phyloP scores from a whole-genome alignment of 2,329 filamentous ascomycete species.

The Hansfordia pulvinata region DNA sequence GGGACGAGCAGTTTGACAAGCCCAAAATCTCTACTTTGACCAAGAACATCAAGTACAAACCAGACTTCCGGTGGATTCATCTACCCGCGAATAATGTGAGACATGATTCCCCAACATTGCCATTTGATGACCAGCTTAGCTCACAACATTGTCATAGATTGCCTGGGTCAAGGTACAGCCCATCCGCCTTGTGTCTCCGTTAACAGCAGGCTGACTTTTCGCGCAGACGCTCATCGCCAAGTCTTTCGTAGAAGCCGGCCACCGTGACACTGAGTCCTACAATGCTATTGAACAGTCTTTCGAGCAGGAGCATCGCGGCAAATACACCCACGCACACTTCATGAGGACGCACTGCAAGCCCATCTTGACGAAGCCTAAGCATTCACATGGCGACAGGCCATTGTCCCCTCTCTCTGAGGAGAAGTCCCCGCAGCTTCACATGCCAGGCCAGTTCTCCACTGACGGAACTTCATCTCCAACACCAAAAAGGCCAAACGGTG shows the following conservation, averaged over 20 bases:
- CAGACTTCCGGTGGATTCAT: constrained; percentile 38
- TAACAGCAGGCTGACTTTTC: constrained; percentile 6
- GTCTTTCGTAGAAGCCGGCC: constrained; percentile 48
- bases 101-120: constrained; percentile 1
- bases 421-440: constrained; percentile 9
- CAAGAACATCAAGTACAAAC: constrained; percentile 28
- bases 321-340: constrained; percentile 43
- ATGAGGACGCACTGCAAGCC: constrained; percentile 46
- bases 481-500: too few relatives aligned
- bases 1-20: constrained; percentile 28
- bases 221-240: constrained; percentile 41
- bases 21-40: constrained; percentile 31
- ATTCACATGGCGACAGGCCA: constrained; percentile 17
- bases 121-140: constrained; percentile 3
- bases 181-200: constrained; percentile 1
- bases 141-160: constrained; percentile 23
- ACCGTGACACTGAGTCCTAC: constrained; percentile 48
- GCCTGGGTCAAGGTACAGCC: constrained; percentile 41
- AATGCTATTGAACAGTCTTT: constrained; percentile 49
- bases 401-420: constrained; percentile 16
- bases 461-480: too few relatives aligned
- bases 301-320: constrained; percentile 45
- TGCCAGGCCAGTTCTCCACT: constrained; percentile 8
- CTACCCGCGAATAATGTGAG: constrained; percentile 34
- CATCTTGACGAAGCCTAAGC: too few relatives aligned